phyloP scores from a whole-genome alignment of 257 asterid species.

The Henckelia pumila region DNA sequence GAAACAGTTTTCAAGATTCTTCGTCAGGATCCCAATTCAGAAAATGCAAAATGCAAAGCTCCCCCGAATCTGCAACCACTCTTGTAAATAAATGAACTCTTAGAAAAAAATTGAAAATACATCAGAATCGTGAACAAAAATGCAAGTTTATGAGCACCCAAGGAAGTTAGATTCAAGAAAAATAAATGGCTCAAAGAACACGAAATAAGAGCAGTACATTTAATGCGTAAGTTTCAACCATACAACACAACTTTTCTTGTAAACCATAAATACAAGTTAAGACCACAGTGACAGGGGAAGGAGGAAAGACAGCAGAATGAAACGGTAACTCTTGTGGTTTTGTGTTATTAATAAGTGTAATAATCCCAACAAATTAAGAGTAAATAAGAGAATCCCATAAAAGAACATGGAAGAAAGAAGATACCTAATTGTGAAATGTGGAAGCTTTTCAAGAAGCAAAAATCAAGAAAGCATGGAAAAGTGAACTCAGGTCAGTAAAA shows the following conservation, averaged over 20 bases:
- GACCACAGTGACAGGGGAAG: slow-evolving; percentile 14
- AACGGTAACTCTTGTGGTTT: slow-evolving; percentile 16
- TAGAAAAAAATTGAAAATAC: slow-evolving; percentile 20
- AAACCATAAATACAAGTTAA: slow-evolving; percentile 23
- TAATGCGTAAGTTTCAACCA: not conserved
- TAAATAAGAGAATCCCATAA: not conserved
- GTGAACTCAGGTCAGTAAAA: slow-evolving; percentile 33
- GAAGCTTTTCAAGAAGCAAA: slow-evolving; percentile 32
- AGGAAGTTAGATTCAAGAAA: slow-evolving; percentile 22
- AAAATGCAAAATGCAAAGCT: slow-evolving; percentile 28
- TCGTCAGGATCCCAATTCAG: slow-evolving; percentile 12
- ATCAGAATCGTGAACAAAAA: not conserved
- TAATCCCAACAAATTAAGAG: slow-evolving; percentile 30
- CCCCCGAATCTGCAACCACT: slow-evolving; percentile 35
- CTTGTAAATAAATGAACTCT: slow-evolving; percentile 27
- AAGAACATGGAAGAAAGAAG: not conserved
- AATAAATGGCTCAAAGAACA: slow-evolving; percentile 15
- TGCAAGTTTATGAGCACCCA: slow-evolving; percentile 23
- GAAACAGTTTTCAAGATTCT: slow-evolving; percentile 19
- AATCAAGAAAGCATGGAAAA: slow-evolving; percentile 33
- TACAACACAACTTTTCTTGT: not conserved
- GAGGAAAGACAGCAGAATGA: slow-evolving; percentile 24
- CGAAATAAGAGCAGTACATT: slow-evolving; percentile 14
- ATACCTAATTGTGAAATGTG: slow-evolving; percentile 38
- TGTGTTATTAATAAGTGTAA: slow-evolving; percentile 28